Evolutionary conservation across 345 rosid genomes (phyloP).

Genomic region (Populus ilicifolia): DNA sequence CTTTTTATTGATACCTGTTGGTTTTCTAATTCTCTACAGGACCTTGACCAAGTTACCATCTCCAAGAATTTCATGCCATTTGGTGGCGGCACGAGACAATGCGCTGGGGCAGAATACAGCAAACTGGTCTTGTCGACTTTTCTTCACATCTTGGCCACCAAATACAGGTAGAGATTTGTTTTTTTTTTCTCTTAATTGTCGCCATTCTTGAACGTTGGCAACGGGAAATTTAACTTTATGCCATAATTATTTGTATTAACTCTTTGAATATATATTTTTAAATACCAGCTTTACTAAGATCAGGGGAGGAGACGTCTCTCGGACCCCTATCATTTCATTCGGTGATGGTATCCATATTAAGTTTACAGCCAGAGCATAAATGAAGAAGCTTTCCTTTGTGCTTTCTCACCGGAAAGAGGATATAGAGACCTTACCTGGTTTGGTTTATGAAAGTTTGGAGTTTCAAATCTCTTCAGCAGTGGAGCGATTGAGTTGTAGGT

Average conservation of each 20-base stretch:
- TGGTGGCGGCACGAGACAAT: conserved; percentile 46
- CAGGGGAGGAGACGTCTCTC: background rate
- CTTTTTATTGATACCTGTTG: background rate
- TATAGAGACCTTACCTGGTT: no score
- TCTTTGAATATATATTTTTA: background rate
- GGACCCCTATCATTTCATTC: background rate
- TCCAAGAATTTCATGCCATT: conserved; percentile 46
- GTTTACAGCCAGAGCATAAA: background rate
- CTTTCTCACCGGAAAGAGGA: no score
- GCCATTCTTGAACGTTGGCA: no score
- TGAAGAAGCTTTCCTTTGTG: background rate
- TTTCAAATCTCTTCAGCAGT: no score
- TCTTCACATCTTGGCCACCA: conserved; percentile 33
- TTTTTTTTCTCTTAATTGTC: background rate
- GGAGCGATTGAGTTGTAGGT: no score
- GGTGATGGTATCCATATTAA: background rate
- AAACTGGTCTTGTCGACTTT: conserved; percentile 37
- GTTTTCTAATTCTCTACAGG: conserved; percentile 20
- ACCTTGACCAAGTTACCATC: background rate
- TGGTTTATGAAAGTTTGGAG: no score
- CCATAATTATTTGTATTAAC: no score
- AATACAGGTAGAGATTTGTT: background rate
- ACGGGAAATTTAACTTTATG: no score
- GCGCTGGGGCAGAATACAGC: conserved; percentile 43
- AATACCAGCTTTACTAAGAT: background rate